Evolutionary conservation across 2,329 filamentous ascomycete species (phyloP).

Genomic region (Ascochyta koolunga): DNA sequence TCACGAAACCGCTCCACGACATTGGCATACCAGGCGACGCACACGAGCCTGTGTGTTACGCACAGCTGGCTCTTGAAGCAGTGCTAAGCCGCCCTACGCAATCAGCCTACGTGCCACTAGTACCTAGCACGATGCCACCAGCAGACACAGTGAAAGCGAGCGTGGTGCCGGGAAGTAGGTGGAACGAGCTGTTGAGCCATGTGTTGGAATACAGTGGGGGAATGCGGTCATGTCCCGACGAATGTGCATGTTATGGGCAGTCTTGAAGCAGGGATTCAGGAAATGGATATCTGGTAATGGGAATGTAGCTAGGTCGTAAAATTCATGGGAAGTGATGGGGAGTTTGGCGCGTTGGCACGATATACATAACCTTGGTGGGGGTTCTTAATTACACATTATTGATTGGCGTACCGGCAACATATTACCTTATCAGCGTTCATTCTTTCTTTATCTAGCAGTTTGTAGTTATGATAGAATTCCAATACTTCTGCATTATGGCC

Average conservation of each 20-base stretch:
- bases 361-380: no score
- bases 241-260: slow-evolving; percentile 11
- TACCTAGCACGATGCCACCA: background rate
- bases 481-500: no score
- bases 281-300: background rate
- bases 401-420: no score
- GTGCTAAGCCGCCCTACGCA: slow-evolving; percentile 20
- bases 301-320: no score
- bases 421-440: no score
- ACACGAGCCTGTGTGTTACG: slow-evolving; percentile 66
- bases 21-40: slow-evolving; percentile 63
- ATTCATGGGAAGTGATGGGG: no score
- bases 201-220: slow-evolving; percentile 22
- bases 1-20: slow-evolving; percentile 61
- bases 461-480: no score
- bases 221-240: slow-evolving; percentile 1
- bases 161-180: slow-evolving; percentile 21
- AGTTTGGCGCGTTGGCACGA: no score
- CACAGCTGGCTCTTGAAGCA: slow-evolving; percentile 67
- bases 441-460: no score
- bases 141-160: slow-evolving; percentile 11
- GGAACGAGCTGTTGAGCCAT: slow-evolving; percentile 16
- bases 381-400: no score
- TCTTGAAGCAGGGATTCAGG: slow-evolving; percentile 5
- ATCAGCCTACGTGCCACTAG: background rate